phyloP scores from a whole-genome alignment of 768 basidiomycete genomes.

The Pleurotus citrinopileatus region DNA sequence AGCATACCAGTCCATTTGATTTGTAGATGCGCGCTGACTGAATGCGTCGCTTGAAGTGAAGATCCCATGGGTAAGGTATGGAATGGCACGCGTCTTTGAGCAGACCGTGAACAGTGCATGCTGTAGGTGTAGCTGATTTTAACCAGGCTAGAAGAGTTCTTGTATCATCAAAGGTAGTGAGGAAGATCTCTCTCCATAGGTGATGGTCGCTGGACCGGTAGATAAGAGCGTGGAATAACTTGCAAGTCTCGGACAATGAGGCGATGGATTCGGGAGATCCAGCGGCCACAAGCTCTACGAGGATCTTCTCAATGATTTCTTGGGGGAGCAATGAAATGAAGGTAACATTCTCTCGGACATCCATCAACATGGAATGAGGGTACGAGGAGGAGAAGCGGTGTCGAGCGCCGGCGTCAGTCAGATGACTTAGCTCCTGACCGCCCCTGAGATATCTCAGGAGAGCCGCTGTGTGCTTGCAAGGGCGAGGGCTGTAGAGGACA shows the following conservation, averaged over 20 bases:
- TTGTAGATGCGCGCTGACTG: not conserved
- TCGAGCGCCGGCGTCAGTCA: no score
- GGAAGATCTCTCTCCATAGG: slow-evolving; percentile 48
- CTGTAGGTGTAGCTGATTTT: slow-evolving; percentile 1
- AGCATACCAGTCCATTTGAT: not conserved
- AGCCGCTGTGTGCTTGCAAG: no score
- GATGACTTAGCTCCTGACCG: no score
- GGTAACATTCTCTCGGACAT: slow-evolving; percentile 11
- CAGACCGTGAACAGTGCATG: not conserved
- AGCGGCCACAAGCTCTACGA: slow-evolving; percentile 21
- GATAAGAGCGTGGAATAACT: slow-evolving; percentile 30
- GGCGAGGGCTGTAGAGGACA: no score
- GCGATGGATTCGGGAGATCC: slow-evolving; percentile 30
- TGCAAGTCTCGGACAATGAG: slow-evolving; percentile 33
- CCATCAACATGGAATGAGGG: no score
- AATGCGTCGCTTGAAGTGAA: not conserved
- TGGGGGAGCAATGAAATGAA: slow-evolving; percentile 27
- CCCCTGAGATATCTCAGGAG: no score
- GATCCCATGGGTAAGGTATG: slow-evolving; percentile 4
- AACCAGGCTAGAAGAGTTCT: slow-evolving; percentile 20
- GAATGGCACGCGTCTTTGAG: slow-evolving; percentile 14
- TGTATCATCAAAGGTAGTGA: slow-evolving; percentile 50
- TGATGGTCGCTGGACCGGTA: slow-evolving; percentile 30
- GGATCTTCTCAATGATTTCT: slow-evolving; percentile 38
- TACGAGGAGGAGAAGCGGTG: no score